A percentile compares a stretch with the other conserved stretches of the same genome.
Evolutionary conservation across 177 flowering plant genomes (phyloP).

Genomic region (Vitis hybrid): DNA sequence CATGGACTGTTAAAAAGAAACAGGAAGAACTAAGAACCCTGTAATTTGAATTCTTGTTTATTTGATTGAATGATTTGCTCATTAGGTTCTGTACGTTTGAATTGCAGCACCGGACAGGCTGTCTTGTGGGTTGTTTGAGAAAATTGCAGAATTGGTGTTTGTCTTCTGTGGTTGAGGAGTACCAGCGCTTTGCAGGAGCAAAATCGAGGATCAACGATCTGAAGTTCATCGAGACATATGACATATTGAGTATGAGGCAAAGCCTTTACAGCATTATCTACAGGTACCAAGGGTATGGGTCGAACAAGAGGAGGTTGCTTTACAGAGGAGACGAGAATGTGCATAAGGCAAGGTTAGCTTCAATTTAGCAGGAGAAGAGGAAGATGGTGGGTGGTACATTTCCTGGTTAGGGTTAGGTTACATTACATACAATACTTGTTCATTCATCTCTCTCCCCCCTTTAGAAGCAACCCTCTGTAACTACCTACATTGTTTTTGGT

Average conservation of each 20-base stretch:
- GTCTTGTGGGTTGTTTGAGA: constrained; percentile 80
- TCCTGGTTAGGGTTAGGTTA: no score
- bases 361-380: constrained; percentile 21
- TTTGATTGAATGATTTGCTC: background rate
- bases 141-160: constrained; percentile 86
- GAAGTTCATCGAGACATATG: constrained; percentile 63
- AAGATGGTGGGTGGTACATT: no score
- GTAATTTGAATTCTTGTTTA: no score
- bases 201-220: constrained; percentile 64
- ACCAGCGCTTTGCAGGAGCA: constrained; percentile 65
- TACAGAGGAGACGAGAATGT: constrained; percentile 48
- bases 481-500: no score
- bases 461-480: no score
- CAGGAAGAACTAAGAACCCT: no score
- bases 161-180: constrained; percentile 71
- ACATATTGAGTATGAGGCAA: constrained; percentile 46
- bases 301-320: constrained; percentile 56
- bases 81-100: background rate
- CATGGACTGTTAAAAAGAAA: no score
- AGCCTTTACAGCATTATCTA: constrained; percentile 70
- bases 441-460: no score
- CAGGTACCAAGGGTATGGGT: constrained; percentile 66
- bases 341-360: constrained; percentile 41
- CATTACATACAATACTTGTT: no score
- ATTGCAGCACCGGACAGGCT: constrained; percentile 88